Evolutionary conservation across 305 asterid species (phyloP), one percentile per base, ranked within the genome.

Genomic region (Stenogyne calaminthoides): DNA sequence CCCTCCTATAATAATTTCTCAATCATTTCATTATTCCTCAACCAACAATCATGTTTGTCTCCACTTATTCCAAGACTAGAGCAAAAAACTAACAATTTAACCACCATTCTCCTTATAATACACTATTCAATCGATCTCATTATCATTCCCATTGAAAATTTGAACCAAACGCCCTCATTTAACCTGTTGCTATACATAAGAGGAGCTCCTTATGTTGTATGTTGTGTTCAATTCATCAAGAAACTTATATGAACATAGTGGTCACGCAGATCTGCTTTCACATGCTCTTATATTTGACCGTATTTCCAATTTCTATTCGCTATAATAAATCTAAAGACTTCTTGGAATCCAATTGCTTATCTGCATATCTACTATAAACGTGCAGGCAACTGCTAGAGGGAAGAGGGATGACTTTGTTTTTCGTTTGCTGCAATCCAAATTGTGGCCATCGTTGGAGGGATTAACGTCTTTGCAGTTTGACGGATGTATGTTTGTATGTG

Each of bases 341-440:
- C 52, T 63, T 18, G 34, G 12, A 9, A 19, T 36, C 14, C 8
- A 18, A 39, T 20, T 39, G 44, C n/a, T 59, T 14, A 59, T 59
- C 44, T n/a, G 29, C 11, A 6, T 49, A 49, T 22, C 37, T 55
- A 75, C 62, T 20, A 55, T 77, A 10, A 39, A 65, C 10, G 39
- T 79, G 78, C 91, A 92, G 98, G 98, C 98, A 62, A 90, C 93
- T 83, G 91, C 96, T 67, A 80, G 92, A 72, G 96, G 98, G 98
- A 90, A 87, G 97, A 92, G 85, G 98, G n/a, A 90, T 90, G 97
- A 85, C 97, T 0, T 79, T 92, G 76, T 88, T 90, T 87, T 92
- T 92, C 9, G 98, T 90, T 71, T 92, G 97, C 91, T 92, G 98
- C 90, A 92, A 89, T 77, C 88, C 98, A 1, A 89, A 82, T 65